These are phyloP conservation scores for Castanopsis chinensis DNA, from an alignment of 306 rosid genomes.

Conservation along the genomic window DNA sequence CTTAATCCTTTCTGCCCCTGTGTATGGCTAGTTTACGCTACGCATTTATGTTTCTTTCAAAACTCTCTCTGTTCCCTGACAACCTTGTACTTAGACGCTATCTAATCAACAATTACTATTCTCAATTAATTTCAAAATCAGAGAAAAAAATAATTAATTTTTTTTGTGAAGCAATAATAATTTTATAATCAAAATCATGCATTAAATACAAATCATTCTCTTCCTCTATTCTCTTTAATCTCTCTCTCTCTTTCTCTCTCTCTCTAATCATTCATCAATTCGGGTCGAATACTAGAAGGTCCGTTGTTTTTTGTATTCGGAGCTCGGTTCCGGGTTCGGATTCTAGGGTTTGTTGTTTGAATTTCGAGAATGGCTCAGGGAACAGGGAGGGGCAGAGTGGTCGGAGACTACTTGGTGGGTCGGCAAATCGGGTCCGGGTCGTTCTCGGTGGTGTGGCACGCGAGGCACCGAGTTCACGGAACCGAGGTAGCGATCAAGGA, in stretches of 20 bases:
- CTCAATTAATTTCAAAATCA: conserved; percentile 12
- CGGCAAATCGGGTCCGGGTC: conserved; percentile 93
- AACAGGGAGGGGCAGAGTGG: conserved; percentile 54
- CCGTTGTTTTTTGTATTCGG: conserved; percentile 10
- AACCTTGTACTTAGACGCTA: conserved; percentile 8
- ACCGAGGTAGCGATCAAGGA: conserved; percentile 98
- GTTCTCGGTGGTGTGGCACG: conserved; percentile 97
- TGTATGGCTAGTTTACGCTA: neutral
- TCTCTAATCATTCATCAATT: neutral
- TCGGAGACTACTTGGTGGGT: conserved; percentile 78
- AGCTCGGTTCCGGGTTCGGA: conserved; percentile 32
- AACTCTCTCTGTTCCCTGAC: neutral
- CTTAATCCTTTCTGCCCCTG: neutral
- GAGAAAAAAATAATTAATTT: too few species aligned
- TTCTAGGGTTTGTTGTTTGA: conserved; percentile 33
- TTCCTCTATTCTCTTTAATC: neutral
- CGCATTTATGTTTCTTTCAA: neutral
- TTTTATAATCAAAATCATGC: neutral
- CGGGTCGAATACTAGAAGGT: conserved; percentile 28
- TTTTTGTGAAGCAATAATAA: neutral
- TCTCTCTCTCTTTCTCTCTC: neutral
- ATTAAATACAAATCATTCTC: conserved; percentile 9
- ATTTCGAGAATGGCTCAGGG: conserved; percentile 59
- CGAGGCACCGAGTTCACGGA: conserved; percentile 80
- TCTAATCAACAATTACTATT: conserved; percentile 3